Base-by-base conservation (phyloP, 2,329 filamentous ascomycete genomes). In the Stagonosporopsis chrysanthemi region DNA sequence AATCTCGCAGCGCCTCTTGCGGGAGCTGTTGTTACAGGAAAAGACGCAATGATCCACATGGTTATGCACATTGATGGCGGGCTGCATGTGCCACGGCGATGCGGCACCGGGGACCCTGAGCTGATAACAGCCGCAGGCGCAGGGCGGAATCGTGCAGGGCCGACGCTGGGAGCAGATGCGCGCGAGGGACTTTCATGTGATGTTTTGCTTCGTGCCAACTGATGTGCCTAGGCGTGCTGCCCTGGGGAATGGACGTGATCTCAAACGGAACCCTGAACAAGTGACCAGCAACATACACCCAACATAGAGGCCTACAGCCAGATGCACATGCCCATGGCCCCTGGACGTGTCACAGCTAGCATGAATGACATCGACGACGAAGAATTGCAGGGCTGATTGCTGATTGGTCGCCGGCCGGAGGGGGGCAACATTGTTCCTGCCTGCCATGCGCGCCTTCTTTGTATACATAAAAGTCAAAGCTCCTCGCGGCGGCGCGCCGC, bases 21-120 rank as follows among this genome's bases (percentile, higher is more conserved):
- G 38, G 63, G 56, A 58, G 50, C 62, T 51, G 58, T 52, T 35
- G 67, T 68, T 64, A 65, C 65, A 68, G 49, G 62, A 61, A 65
- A 67, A 60, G 56, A 45, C 65, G 60, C 65, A 65, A 51, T 52
- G 61, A 53, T 58, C 60, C 61, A 67, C 63, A 51, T 35, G 48
- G 42, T 49, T 46, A 54, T 61, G 58, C 60, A 57, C 60, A 56
- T 42, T 41, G 48, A 46, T 50, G 44, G 58, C 28, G 47, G 42
- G 42, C 36, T 53, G 55, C 62, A 62, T 65, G 57, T 54, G 58
- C 58, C 57, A 56, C 57, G 39, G 36, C 52, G 56, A 58, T 50
- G 50, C 56, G 44, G 62, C 56, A 46, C 29, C 29, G 6, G 24
- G 48, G 54, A 57, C 54, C 54, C 54, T 57, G 54, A 49, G 36